These are phyloP conservation scores for Castanea mollissima DNA, from an alignment of 306 rosid species.

Conservation along the genomic window DNA sequence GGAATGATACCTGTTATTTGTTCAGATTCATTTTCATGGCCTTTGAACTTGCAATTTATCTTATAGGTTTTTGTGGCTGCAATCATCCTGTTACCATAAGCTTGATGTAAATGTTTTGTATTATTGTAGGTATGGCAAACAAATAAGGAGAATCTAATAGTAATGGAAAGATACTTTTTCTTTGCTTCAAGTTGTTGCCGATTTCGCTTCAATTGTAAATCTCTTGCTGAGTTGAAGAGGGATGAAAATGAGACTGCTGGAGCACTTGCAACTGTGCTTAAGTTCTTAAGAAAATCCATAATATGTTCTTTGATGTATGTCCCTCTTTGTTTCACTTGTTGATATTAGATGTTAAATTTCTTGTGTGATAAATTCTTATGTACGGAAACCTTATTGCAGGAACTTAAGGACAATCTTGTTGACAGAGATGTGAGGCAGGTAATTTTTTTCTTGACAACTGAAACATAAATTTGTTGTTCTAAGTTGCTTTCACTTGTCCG, in stretches of 20 bases:
- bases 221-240: conserved; percentile 65
- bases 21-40: neutral
- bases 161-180: conserved; percentile 94
- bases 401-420: conserved; percentile 39
- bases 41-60: conserved; percentile 14
- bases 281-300: conserved; percentile 69
- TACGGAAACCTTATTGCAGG: conserved; percentile 47
- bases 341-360: neutral
- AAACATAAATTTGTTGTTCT: neutral
- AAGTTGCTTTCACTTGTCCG: neutral
- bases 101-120: conserved; percentile 8
- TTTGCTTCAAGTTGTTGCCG: conserved; percentile 84
- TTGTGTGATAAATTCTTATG: conserved; percentile 31
- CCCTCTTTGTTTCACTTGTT: conserved; percentile 5
- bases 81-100: neutral
- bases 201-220: conserved; percentile 67
- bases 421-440: conserved; percentile 91
- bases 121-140: conserved; percentile 76
- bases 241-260: conserved; percentile 81
- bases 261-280: conserved; percentile 68
- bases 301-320: conserved; percentile 68
- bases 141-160: conserved; percentile 69
- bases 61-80: conserved; percentile 11
- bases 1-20: no score
- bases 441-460: neutral